Evolutionary conservation across 192 early-diverging fungal species (phyloP), one percentile per base, ranked within the genome.

Genomic region (Coemansia guatemalensis): DNA sequence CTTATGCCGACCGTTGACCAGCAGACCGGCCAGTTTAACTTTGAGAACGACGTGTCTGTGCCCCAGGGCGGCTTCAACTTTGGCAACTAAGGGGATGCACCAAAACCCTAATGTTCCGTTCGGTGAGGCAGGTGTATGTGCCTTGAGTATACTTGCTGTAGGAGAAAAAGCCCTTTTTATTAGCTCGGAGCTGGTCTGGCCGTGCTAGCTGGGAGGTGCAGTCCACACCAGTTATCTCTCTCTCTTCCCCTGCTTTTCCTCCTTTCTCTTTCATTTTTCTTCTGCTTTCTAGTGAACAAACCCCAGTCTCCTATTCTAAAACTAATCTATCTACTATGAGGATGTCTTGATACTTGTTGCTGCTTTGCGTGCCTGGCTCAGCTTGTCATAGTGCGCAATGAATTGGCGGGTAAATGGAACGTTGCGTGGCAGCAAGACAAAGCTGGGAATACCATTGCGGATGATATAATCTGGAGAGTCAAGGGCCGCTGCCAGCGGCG

Each of bases 11-110:
- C 87, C 26, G 85, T 93, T 49, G 88, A 93, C 78, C 71, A 85
- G 61, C 71, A 79, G 64, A 89, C 90, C 22, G 93, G 92, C 48
- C 81, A 85, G 56, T 96, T 92, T 71, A 83, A 85, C 68, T 95
- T 96, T 86, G 78, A 87, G 49, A 72, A 84, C 72, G 69, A 89
- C 56, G 77, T 90, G 8, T 71, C 82, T 18, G 84, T 73, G 24
- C 92, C 94, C 52, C 85, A 89, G 67, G 90, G 90, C 32, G 91
- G 91, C 12, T 96, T 93, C 83, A 83, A 88, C 78, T 96, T 96
- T 88, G 65, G 68, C 53, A 68, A 80, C 62, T 74, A 74, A 25
- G 25, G 25, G 18, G 4, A 20, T 18, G 48, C 2, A 49, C n/a
- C 24, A 30, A 50, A 8, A 14, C 29, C 33, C 23, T 52, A n/a